These are phyloP conservation scores for Lumnitzera racemosa DNA, from an alignment of 345 rosid genomes.

Conservation along the genomic window DNA sequence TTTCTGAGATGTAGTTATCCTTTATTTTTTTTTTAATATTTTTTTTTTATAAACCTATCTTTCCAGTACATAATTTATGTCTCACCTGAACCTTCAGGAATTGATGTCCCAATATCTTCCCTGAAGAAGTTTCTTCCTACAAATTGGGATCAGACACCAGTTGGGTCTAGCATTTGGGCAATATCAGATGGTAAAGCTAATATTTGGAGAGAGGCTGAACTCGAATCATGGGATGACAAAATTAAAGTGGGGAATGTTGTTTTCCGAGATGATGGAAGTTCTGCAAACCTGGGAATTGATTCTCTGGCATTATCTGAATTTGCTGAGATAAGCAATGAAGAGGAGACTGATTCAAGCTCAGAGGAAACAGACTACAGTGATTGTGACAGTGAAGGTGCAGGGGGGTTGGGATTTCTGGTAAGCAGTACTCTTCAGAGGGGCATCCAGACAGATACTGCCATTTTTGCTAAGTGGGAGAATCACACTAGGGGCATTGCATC, in stretches of 20 bases:
- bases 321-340: slow-evolving; percentile 53
- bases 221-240: slow-evolving; percentile 85
- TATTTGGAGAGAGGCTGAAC: slow-evolving; percentile 83
- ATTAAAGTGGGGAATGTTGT: slow-evolving; percentile 51
- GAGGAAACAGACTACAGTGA: slow-evolving; percentile 55
- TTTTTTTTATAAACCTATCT: background rate
- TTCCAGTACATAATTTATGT: slow-evolving; percentile 1
- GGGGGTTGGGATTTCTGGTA: slow-evolving; percentile 69
- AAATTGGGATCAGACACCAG: slow-evolving; percentile 64
- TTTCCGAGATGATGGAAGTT: slow-evolving; percentile 65
- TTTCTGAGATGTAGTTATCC: too few relatives aligned
- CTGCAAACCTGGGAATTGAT: slow-evolving; percentile 49
- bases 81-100: slow-evolving; percentile 32
- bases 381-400: slow-evolving; percentile 42
- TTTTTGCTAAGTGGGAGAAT: slow-evolving; percentile 95
- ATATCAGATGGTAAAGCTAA: slow-evolving; percentile 41
- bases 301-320: slow-evolving; percentile 49
- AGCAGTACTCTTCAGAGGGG: slow-evolving; percentile 49
- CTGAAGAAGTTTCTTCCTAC: slow-evolving; percentile 59
- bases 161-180: slow-evolving; percentile 85
- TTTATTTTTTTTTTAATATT: background rate
- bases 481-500: slow-evolving; percentile 94
- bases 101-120: slow-evolving; percentile 67
- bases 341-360: slow-evolving; percentile 47
- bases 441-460: slow-evolving; percentile 61